Percentiles rank a stretch among this genome's conserved stretches.
Evolutionary conservation across 495 filamentous ascomycete species (phyloP).

Genomic region (Lophium mytilinum): DNA sequence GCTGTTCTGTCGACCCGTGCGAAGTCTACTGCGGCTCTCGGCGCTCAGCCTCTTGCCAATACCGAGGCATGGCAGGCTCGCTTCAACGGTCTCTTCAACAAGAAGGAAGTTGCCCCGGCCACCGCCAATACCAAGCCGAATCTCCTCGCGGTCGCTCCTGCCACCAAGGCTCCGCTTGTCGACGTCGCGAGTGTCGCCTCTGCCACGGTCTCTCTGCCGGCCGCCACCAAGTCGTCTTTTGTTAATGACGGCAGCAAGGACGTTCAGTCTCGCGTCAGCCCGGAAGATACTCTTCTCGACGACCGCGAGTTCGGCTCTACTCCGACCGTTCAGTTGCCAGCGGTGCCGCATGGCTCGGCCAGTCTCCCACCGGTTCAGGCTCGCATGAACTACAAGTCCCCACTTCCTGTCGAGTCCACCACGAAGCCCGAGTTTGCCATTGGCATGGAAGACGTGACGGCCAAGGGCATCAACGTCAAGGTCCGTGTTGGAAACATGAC

Average conservation of each 20-base stretch:
- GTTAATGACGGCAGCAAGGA: constrained; percentile 27
- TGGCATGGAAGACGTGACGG: constrained; percentile 1
- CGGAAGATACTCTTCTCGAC: constrained; percentile 31
- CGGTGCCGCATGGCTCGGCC: constrained; percentile 20
- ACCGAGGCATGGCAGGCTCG: constrained; percentile 22
- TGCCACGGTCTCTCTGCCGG: constrained; percentile 32
- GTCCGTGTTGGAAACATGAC: constrained; percentile 6
- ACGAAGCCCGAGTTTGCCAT: constrained; percentile 1
- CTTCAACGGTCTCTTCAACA: constrained; percentile 20
- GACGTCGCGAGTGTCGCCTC: constrained; percentile 7
- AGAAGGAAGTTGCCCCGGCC: constrained; percentile 11
- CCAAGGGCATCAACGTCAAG: constrained; percentile 12
- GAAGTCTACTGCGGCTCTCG: background rate
- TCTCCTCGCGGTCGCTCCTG: constrained; percentile 19
- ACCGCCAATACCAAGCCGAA: constrained; percentile 2
- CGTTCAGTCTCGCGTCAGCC: constrained; percentile 23
- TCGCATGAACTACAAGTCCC: constrained; percentile 9
- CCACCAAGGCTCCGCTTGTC: constrained; percentile 25
- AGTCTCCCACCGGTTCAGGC: constrained; percentile 5
- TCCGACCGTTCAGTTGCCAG: constrained; percentile 27
- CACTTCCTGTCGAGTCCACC: background rate
- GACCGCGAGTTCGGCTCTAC: constrained; percentile 35
- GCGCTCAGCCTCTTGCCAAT: constrained; percentile 23
- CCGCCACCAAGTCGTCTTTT: constrained; percentile 13
- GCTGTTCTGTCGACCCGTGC: constrained; percentile 18